Percentiles rank a stretch among this genome's conserved stretches.
Evolutionary conservation across 73 alveolate genomes (phyloP).

Genomic region (Effrenium voratum): DNA sequence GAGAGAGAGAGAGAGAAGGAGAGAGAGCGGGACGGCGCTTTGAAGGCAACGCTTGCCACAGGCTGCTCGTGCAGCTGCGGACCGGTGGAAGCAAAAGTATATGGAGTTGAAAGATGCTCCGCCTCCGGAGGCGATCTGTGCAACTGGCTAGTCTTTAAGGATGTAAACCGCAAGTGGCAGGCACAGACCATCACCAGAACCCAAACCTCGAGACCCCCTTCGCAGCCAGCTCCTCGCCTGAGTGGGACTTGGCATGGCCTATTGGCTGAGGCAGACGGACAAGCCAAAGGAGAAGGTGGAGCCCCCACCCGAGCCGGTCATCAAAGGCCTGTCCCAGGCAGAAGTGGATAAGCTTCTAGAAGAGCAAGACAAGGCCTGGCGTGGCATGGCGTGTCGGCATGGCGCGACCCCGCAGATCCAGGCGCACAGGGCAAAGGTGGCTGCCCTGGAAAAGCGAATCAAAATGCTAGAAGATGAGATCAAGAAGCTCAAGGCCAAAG

Average conservation of each 20-base stretch:
- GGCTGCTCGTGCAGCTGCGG: slow-evolving; percentile 79
- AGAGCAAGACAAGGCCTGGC: slow-evolving; percentile 59
- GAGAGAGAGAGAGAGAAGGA: no score
- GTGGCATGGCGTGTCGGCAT: not conserved
- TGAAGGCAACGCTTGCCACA: not conserved
- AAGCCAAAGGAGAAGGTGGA: not conserved
- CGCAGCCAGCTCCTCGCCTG: no score
- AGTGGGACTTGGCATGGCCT: no score
- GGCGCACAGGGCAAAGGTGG: slow-evolving; percentile 74
- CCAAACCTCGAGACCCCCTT: no score
- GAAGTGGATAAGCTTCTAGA: slow-evolving; percentile 76
- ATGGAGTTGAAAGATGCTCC: slow-evolving; percentile 48
- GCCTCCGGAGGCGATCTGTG: not conserved
- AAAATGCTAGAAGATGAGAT: slow-evolving; percentile 43
- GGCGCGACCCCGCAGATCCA: not conserved
- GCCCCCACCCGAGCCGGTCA: not conserved
- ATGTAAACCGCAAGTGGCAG: not conserved
- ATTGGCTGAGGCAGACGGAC: not conserved
- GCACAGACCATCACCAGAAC: no score
- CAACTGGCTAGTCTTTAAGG: not conserved
- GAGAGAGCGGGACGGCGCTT: no score
- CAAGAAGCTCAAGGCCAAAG: slow-evolving; percentile 49
- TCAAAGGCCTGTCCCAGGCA: slow-evolving; percentile 51
- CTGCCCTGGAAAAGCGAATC: slow-evolving; percentile 81
- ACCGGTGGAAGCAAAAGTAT: slow-evolving; percentile 60